These are phyloP conservation scores for Dryas integrifolia DNA, from an alignment of 331 rosid species.

Conservation along the genomic window DNA sequence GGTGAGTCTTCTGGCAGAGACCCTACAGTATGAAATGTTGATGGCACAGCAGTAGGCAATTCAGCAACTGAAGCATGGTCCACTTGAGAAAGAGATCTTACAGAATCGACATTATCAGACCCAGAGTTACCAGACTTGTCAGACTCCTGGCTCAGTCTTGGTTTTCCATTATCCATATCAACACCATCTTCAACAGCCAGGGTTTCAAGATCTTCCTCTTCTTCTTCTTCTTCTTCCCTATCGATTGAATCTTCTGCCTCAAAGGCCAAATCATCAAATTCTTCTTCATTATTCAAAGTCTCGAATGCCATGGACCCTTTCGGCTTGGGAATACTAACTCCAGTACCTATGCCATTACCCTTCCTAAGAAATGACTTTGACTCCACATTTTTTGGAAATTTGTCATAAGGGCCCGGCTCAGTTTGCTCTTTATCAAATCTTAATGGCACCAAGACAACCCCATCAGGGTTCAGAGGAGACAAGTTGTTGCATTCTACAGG, in stretches of 20 bases:
- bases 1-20: constrained; percentile 86
- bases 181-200: constrained; percentile 46
- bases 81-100: constrained; percentile 65
- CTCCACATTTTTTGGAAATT: constrained; percentile 37
- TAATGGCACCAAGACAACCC: constrained; percentile 62
- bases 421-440: constrained; percentile 62
- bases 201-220: constrained; percentile 53
- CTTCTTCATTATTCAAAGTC: constrained; percentile 47
- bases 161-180: constrained; percentile 58
- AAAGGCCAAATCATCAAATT: constrained; percentile 55
- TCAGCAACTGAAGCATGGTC: constrained; percentile 65
- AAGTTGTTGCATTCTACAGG: constrained; percentile 60
- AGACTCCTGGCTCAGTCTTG: constrained; percentile 59
- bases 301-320: constrained; percentile 61
- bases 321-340: constrained; percentile 47
- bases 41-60: constrained; percentile 51
- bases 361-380: constrained; percentile 61
- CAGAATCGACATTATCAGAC: constrained; percentile 72
- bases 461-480: constrained; percentile 54
- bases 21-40: constrained; percentile 56
- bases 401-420: constrained; percentile 46
- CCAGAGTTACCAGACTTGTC: constrained; percentile 65
- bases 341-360: constrained; percentile 55
- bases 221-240: constrained; percentile 47
- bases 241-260: constrained; percentile 60